These are phyloP conservation scores for Mucor indicus DNA, from an alignment of 371 early-diverging fungal species.

Conservation along the genomic window DNA sequence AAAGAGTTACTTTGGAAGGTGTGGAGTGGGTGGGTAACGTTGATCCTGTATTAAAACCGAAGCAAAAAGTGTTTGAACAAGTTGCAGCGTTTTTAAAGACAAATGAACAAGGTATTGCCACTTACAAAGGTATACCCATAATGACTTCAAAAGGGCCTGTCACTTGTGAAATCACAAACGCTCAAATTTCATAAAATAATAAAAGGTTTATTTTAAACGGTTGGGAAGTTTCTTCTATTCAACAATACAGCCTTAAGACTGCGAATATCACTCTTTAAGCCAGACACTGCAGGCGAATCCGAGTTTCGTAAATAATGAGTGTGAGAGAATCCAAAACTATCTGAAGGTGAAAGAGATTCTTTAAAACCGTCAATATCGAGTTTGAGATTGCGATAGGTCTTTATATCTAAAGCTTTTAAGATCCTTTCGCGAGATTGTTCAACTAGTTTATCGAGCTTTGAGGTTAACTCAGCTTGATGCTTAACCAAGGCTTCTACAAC, in stretches of 20 bases:
- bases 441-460: conserved; percentile 9
- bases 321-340: conserved; percentile 2
- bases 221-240: conserved; percentile 33
- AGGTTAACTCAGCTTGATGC: conserved; percentile 13
- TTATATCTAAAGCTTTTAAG: background rate
- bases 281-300: conserved; percentile 35
- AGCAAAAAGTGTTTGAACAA: conserved; percentile 54
- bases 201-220: conserved; percentile 4
- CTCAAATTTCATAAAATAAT: conserved; percentile 36
- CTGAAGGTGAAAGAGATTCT: background rate
- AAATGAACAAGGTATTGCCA: conserved; percentile 42
- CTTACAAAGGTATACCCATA: conserved; percentile 48
- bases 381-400: conserved; percentile 4
- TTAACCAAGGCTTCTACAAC: conserved; percentile 13
- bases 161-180: conserved; percentile 32
- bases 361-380: conserved; percentile 3
- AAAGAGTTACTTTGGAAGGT: conserved; percentile 41
- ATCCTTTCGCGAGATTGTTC: conserved; percentile 1
- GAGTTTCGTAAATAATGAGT: conserved; percentile 5
- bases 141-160: conserved; percentile 45
- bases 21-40: conserved; percentile 8
- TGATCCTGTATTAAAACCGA: conserved; percentile 50
- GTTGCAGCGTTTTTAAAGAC: conserved; percentile 36
- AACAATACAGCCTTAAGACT: conserved; percentile 29
- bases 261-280: conserved; percentile 35